Evolutionary conservation across 2,329 filamentous ascomycete species (phyloP).

Genomic region (Trichoderma sp.): DNA sequence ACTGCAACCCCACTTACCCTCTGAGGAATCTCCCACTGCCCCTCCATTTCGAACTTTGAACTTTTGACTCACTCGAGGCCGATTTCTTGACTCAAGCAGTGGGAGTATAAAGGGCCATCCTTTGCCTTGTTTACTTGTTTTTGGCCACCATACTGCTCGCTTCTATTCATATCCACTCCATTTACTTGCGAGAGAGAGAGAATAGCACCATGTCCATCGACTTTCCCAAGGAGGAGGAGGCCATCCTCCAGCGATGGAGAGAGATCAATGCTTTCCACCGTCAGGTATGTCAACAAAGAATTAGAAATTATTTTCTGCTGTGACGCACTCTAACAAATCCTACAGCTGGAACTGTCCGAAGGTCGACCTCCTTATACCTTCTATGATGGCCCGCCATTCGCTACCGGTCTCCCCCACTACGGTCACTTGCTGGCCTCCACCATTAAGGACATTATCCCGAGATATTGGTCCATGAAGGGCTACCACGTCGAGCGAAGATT

Average conservation of each 20-base stretch:
- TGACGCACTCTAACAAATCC: not conserved
- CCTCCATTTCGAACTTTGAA: slow-evolving; percentile 2
- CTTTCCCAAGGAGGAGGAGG: slow-evolving; percentile 90
- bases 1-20: slow-evolving; percentile 13
- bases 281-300: slow-evolving; percentile 54
- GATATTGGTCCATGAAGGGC: slow-evolving; percentile 98
- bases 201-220: slow-evolving; percentile 70
- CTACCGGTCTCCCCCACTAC: slow-evolving; percentile 66
- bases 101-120: not conserved
- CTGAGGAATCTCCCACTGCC: not conserved
- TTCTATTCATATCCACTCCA: not conserved
- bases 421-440: slow-evolving; percentile 83
- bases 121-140: not conserved
- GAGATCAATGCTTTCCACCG: slow-evolving; percentile 89
- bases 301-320: slow-evolving; percentile 2
- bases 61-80: slow-evolving; percentile 17
- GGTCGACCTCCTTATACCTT: slow-evolving; percentile 86
- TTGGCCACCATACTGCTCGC: not conserved
- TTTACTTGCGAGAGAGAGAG: not conserved
- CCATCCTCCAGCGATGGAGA: slow-evolving; percentile 79
- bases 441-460: slow-evolving; percentile 94
- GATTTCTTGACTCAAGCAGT: not conserved
- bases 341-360: slow-evolving; percentile 71
- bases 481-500: slow-evolving; percentile 89
- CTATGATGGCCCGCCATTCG: slow-evolving; percentile 84